phyloP scores from a whole-genome alignment of 2,329 filamentous ascomycete genomes.

The Fusarium equiseti region DNA sequence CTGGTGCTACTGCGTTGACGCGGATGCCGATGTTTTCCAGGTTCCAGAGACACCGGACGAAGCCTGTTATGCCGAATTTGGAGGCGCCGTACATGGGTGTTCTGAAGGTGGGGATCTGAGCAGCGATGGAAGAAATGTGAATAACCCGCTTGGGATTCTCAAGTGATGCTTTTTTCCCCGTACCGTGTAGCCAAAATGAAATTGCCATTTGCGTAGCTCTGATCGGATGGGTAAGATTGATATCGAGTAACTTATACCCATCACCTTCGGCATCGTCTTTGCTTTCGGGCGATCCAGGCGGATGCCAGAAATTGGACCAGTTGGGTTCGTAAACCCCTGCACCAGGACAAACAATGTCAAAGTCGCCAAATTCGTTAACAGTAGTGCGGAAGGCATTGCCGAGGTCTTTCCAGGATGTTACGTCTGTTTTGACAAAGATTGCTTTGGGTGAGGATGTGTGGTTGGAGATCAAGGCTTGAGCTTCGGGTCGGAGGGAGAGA shows the following conservation, averaged over 20 bases:
- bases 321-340: constrained; percentile 62
- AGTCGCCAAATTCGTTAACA: constrained; percentile 52
- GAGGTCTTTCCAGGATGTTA: constrained; percentile 57
- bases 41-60: constrained; percentile 56
- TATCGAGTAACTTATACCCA: constrained; percentile 54
- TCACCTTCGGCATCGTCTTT: constrained; percentile 48
- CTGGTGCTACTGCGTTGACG: constrained; percentile 60
- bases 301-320: constrained; percentile 58
- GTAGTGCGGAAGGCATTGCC: constrained; percentile 52
- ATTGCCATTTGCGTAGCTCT: constrained; percentile 57
- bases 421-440: constrained; percentile 59
- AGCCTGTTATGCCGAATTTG: constrained; percentile 56
- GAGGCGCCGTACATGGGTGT: constrained; percentile 56
- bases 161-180: constrained; percentile 30
- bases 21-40: constrained; percentile 54
- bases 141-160: constrained; percentile 53
- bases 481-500: constrained; percentile 57
- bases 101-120: constrained; percentile 50
- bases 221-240: constrained; percentile 59
- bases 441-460: constrained; percentile 49
- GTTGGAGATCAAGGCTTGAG: constrained; percentile 50
- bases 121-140: constrained; percentile 55
- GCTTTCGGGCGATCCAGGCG: constrained; percentile 53
- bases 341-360: constrained; percentile 60
- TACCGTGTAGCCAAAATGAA: constrained; percentile 52